Base-by-base conservation (phyloP, 192 early-diverging fungal species). In the Backusella tarrabulga region DNA sequence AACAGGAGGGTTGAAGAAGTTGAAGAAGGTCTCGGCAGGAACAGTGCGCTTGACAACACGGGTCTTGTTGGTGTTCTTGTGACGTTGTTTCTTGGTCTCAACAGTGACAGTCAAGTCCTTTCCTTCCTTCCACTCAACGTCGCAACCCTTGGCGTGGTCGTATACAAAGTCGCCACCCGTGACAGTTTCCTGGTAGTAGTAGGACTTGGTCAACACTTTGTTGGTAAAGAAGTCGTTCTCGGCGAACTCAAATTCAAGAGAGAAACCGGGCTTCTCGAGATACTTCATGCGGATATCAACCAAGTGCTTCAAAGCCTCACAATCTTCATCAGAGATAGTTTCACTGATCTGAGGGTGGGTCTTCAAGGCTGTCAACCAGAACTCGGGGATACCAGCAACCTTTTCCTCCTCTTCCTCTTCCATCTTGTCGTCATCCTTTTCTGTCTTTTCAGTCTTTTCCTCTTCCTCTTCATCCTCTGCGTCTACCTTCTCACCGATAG, bases 51-150 rank as follows among this genome's bases (percentile, higher is more conserved):
- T 99, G 83, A 99, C 94, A 36, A 97, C 92, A 54, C 98, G 95
- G 50, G 95, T 97, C 90, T 98, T 96, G 92, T 98, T 99, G 76
- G 97, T 96, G 72, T 89, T 93, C 91, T 97, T 98, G 89, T 98
- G 96, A 71, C 97, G 95, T 90, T 99, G 98, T 87, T 97, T 99
- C 90, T 96, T 97, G 85, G 96, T 93, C 88, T 99, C 97, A 72
- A 98, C 87, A 15, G 89, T 96, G 69, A 98, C 91, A 75, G 92
- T 93, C 56, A 99, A 90, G 85, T 99, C 93, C 89, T 98, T 95
- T 81, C 93, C 96, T 75, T 97, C 95, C 87, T 99, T 99, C 98
- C 98, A 99, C 66, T 94, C 80, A 79, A 99, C 95, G 71, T 91
- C 86, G 44, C 92, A 92, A 36, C 96, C 98, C 84, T 96, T 91